phyloP scores from a whole-genome alignment of 1,284 basidiomycete species.

The Moesziomyces antarcticus region DNA sequence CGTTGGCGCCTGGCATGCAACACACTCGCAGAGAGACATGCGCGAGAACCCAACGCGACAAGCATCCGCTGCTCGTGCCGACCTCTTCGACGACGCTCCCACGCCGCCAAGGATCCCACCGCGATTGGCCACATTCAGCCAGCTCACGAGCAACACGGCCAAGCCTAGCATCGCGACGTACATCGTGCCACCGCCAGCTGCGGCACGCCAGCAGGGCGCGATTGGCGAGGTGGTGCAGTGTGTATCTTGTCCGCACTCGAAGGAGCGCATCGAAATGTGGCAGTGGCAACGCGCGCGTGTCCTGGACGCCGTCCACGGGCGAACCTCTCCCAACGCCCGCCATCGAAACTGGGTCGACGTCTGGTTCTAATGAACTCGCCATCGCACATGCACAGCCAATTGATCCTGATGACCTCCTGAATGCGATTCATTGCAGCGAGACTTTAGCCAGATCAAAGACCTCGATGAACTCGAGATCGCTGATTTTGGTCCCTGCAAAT shows the following conservation, averaged over 20 bases:
- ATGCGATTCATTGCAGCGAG: conserved; percentile 3
- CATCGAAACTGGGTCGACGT: conserved; percentile 40
- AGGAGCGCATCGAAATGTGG: conserved; percentile 23
- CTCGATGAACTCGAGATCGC: conserved; percentile 65
- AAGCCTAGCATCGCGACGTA: conserved; percentile 25
- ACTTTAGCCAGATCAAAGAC: conserved; percentile 52
- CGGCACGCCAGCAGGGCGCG: not conserved
- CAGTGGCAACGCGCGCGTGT: conserved; percentile 32
- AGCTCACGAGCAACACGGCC: conserved; percentile 13
- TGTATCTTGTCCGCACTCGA: conserved; percentile 24
- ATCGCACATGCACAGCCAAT: not conserved
- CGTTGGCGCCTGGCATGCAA: conserved; percentile 24
- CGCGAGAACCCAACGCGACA: not conserved
- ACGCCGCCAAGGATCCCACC: not conserved
- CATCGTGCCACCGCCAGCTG: not conserved
- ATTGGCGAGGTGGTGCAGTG: conserved; percentile 7
- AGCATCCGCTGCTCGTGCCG: too few relatives aligned
- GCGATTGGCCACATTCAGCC: conserved; percentile 7
- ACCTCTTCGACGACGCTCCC: too few relatives aligned
- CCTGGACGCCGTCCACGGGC: conserved; percentile 34
- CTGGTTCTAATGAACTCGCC: conserved; percentile 16
- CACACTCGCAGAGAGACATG: conserved; percentile 10
- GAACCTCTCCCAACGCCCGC: not conserved
- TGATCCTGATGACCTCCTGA: not conserved
- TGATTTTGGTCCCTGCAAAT: conserved; percentile 61